A percentile compares a stretch with the other conserved stretches of the same genome.
phyloP scores from a whole-genome alignment of 78 protist species.

The Tieghemostelium lacteum region DNA sequence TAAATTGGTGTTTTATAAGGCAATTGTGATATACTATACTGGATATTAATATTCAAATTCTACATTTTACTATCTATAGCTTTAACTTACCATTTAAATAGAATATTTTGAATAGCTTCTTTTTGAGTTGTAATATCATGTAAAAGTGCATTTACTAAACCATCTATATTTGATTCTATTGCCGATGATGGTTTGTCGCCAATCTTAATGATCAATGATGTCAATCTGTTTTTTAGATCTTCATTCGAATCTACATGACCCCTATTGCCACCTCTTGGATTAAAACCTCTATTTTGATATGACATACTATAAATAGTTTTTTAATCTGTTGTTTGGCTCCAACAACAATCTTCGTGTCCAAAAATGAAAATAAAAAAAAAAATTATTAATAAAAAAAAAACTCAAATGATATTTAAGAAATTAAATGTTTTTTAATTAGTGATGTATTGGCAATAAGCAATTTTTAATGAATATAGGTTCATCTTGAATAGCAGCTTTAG shows the following conservation, averaged over 20 bases:
- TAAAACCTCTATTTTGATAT: not conserved
- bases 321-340: no score
- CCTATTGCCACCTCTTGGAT: not conserved
- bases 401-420: no score
- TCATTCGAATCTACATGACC: conserved; percentile 27
- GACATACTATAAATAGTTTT: not conserved
- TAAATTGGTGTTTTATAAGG: conserved; percentile 74
- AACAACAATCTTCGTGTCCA: no score
- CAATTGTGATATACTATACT: conserved; percentile 35
- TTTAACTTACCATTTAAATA: conserved; percentile 53
- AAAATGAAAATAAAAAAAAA: no score
- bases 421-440: no score
- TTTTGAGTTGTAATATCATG: conserved; percentile 38
- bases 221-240: conserved; percentile 42
- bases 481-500: no score
- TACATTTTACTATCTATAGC: not conserved
- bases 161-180: conserved; percentile 60
- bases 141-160: conserved; percentile 47
- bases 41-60: no score
- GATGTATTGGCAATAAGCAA: no score
- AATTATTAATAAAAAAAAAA: no score
- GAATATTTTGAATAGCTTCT: conserved; percentile 38
- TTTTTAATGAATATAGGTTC: no score
- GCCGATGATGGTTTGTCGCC: conserved; percentile 52
- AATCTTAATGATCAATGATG: conserved; percentile 60